Base-by-base conservation (phyloP, 2,329 filamentous ascomycete genomes). In the Hypoxylon sp. region DNA sequence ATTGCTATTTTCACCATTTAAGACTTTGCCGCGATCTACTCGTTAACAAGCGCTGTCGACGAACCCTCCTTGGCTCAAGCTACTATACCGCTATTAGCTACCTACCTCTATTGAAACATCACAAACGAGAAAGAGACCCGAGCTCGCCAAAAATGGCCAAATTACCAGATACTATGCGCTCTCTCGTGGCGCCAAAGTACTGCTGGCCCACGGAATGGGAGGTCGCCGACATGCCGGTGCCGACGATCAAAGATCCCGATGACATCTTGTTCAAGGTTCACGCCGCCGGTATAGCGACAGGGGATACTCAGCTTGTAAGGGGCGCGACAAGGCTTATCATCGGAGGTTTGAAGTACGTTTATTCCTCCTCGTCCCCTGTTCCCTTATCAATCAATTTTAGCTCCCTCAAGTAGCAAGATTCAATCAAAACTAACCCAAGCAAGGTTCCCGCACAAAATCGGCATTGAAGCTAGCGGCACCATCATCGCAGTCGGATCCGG, bases 191-290 rank as follows among this genome's bases (percentile, higher is more conserved):
- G 29, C 80, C 76, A 0, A 81, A 77, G 47, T 79, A 80, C 61
- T 80, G 80, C 68, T 70, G 67, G 3, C 83, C 84, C 0, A 73
- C 73, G 0, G 75, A 66, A 7, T 85, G 81, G 64, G 78, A 82
- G 24, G 67, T 86, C 15, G 65, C 73, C 3, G 80, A 83, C 3
- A 61, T 83, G n/a, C 82, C 84, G 0, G 76, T 81, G 2, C 85
- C 85, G 0, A 70, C 68, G n/a, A 83, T 87, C 53, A 77, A 75
- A 2, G 71, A 77, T 6, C 79, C 83, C 1, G 76, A 82, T 29
- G 78, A 87, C 3, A 75, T 88, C 1, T 73, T 87, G 1, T 65
- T 85, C 10, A 75, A 75, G 15, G 75, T 85, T 29, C 77, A 82
- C 42, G 79, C 82, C 2, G 79, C 75, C 2, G 70, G 72, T 0